Conservation (phyloP, 306 rosid genomes). For the Datisca glomerata region DNA sequence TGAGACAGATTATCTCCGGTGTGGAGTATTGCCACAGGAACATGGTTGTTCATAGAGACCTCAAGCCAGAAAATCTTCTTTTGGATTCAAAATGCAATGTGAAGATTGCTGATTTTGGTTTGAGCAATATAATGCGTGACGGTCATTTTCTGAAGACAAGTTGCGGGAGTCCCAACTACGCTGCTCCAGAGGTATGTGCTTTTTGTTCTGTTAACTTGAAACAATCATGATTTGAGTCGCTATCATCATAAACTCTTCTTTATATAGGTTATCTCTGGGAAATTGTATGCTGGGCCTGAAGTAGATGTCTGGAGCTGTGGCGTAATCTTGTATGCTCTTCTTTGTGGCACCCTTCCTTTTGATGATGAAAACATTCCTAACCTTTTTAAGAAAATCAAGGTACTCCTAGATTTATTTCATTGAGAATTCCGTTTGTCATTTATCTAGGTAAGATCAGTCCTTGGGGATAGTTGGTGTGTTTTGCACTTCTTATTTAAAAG, state of each 20-base stretch:
- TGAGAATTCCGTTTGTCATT: neutral
- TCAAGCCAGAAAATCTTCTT: constrained; percentile 91
- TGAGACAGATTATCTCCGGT: constrained; percentile 82
- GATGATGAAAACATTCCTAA: constrained; percentile 93
- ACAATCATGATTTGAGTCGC: constrained; percentile 1
- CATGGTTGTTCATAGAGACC: constrained; percentile 93
- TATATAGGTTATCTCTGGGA: constrained; percentile 49
- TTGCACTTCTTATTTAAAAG: no score
- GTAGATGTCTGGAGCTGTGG: constrained; percentile 77
- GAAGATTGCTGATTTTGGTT: constrained; percentile 96
- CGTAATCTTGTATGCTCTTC: constrained; percentile 85
- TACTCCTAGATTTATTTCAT: constrained; percentile 11
- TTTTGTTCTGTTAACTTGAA: neutral
- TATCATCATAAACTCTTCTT: neutral
- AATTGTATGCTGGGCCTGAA: constrained; percentile 51
- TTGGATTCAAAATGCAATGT: constrained; percentile 82
- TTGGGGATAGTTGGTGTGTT: neutral
- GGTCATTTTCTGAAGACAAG: constrained; percentile 96
- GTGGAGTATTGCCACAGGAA: constrained; percentile 99
- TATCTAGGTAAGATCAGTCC: constrained; percentile 1
- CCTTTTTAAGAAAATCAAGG: constrained; percentile 88
- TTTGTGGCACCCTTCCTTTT: constrained; percentile 92
- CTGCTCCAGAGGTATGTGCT: constrained; percentile 78
- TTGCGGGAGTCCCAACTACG: constrained; percentile 97
- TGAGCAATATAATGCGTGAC: constrained; percentile 97